Conservation (phyloP, 2,329 filamentous ascomycete species). For the Pseudogymnoascus sp. region DNA sequence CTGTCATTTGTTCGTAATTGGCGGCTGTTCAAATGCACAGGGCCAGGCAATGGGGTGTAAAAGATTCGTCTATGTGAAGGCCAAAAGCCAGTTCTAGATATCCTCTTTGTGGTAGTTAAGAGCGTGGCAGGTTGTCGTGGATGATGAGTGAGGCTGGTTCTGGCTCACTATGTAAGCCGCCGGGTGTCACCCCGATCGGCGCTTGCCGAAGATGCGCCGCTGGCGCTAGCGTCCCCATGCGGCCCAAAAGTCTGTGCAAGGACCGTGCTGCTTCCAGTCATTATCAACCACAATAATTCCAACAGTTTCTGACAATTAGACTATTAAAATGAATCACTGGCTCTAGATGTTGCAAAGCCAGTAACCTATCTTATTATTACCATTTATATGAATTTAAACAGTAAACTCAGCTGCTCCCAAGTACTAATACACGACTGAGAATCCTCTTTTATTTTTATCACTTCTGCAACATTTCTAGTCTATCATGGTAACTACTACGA, state of each 20-base stretch:
- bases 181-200: not conserved
- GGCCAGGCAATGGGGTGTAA: not conserved
- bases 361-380: no score
- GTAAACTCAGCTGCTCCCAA: no score
- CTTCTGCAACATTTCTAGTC: not conserved
- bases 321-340: no score
- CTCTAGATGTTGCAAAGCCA: no score
- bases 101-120: not conserved
- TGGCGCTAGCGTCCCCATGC: not conserved
- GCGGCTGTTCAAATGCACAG: not conserved
- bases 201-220: constrained; percentile 4
- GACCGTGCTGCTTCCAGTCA: no score
- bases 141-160: not conserved
- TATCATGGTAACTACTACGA: not conserved
- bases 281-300: no score
- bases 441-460: not conserved
- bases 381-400: no score
- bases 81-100: not conserved
- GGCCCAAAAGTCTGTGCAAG: no score
- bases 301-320: no score
- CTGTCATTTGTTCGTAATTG: not conserved
- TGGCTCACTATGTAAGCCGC: not conserved
- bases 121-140: not conserved
- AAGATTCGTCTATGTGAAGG: not conserved
- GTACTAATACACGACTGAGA: not conserved